phyloP scores from a whole-genome alignment of 2,329 filamentous ascomycete genomes.

The Exophiala calicioides region DNA sequence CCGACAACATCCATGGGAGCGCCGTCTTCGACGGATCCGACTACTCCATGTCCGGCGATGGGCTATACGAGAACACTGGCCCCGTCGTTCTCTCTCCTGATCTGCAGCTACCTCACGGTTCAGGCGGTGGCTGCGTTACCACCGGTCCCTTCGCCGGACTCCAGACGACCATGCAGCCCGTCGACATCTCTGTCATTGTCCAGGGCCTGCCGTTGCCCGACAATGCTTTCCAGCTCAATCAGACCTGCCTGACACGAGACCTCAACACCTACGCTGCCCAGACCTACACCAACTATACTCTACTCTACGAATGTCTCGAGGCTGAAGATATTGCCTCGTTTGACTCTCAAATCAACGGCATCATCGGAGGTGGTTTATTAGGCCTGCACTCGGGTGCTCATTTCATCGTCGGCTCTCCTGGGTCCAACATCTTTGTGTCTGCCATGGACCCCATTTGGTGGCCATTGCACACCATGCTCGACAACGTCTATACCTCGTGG shows the following conservation, averaged over 20 bases:
- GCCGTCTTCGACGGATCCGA: constrained; percentile 42
- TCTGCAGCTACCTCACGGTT: constrained; percentile 30
- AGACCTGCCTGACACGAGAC: constrained; percentile 31
- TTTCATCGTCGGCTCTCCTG: constrained; percentile 30
- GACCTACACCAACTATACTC: constrained; percentile 27
- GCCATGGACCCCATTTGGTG: constrained; percentile 33
- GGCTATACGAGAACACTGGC: constrained; percentile 21
- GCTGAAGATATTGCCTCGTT: constrained; percentile 21
- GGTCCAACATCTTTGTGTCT: constrained; percentile 30
- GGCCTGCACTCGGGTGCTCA: constrained; percentile 33
- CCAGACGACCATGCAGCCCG: constrained; percentile 28
- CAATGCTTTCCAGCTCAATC: constrained; percentile 28
- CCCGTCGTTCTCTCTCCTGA: constrained; percentile 21
- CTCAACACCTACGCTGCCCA: constrained; percentile 31
- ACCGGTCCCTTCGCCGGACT: constrained; percentile 32
- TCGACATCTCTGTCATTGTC: constrained; percentile 22
- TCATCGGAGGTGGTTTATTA: constrained; percentile 25
- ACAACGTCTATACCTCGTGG: constrained; percentile 32
- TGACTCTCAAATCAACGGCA: constrained; percentile 27
- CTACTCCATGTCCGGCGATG: constrained; percentile 40
- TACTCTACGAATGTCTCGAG: constrained; percentile 21
- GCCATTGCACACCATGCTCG: constrained; percentile 30
- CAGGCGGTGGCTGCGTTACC: constrained; percentile 33
- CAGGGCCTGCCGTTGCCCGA: constrained; percentile 27
- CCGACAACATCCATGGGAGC: constrained; percentile 34